Evolutionary conservation across 495 filamentous ascomycete genomes (phyloP), one percentile per base, ranked within the genome.

Genomic region (Penicillium turbatum): DNA sequence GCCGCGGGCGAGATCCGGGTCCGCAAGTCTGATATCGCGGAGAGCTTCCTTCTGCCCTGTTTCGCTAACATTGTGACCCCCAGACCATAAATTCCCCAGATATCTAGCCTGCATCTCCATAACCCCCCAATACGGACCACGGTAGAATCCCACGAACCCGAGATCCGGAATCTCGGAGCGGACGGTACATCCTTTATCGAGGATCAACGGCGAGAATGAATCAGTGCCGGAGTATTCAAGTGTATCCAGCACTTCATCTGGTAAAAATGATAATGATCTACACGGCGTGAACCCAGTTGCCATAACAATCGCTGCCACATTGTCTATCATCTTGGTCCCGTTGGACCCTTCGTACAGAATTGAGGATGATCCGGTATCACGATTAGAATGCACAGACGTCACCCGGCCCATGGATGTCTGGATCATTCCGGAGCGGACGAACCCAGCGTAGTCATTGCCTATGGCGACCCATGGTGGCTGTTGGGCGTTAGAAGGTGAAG

Each of bases 51-150:
- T 63, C 32, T 73, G 66, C 6, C 65, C 56, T 32, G 56, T 37
- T 21, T 45, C 16, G 9, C 34, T 37, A 17, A 46, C 26, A 32
- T 55, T 43, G 0, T 40, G 52, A 11, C 17, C 29, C 44, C 40
- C 59, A 1, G 47, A 16, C 75, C 81, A 83, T 13, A 61, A 45
- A 5, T 64, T 51, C 0, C 77, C 78, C 2, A 93, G 61, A 51
- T 84, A 82, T 12, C 84, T 80, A 0, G 89, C 87, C 68, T 95
- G 91, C 81, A 90, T 84, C 62, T 96, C 90, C 78, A 92, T 87
- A 1, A 88, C 80, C 0, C 86, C 87, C 86, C 89, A 96, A 67
- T 87, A 95, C 0, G 90, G 88, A 1, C 88, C 86, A 32, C 88
- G 81, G 65, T 95, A 92, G 67, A 92, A 87, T 5, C 91, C 91